Evolutionary conservation across 176 grass and related monocot species (phyloP).

Genomic region (Oryza brachyantha): DNA sequence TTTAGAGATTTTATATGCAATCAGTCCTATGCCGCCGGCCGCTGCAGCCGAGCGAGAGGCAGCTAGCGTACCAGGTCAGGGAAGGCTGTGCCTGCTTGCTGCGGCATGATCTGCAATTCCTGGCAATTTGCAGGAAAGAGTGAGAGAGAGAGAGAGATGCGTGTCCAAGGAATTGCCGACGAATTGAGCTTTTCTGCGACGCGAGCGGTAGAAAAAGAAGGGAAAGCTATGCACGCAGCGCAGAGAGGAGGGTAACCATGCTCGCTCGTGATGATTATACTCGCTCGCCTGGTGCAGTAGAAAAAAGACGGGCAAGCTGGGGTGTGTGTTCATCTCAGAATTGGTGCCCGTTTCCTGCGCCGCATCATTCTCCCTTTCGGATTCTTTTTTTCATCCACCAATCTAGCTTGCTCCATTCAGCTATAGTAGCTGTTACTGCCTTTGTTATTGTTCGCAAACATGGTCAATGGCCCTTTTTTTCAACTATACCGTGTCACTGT

Average conservation of each 20-base stretch:
- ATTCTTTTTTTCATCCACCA: slow-evolving; percentile 43
- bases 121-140: not conserved
- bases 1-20: too few species aligned
- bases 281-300: slow-evolving; percentile 24
- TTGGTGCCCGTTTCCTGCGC: slow-evolving; percentile 16
- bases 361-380: slow-evolving; percentile 48
- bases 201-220: slow-evolving; percentile 27
- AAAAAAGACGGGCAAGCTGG: not conserved
- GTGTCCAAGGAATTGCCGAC: slow-evolving; percentile 33
- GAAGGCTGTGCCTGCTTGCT: slow-evolving; percentile 37
- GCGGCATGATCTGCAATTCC: not conserved
- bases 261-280: slow-evolving; percentile 50
- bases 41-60: not conserved
- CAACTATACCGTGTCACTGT: slow-evolving; percentile 7
- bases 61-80: not conserved
- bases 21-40: slow-evolving; percentile 16
- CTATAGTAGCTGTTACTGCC: not conserved
- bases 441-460: not conserved
- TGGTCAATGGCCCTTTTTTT: slow-evolving; percentile 13
- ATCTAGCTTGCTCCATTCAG: not conserved
- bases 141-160: not conserved
- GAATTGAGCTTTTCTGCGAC: slow-evolving; percentile 32
- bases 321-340: slow-evolving; percentile 26
- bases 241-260: slow-evolving; percentile 19
- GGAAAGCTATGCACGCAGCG: slow-evolving; percentile 1